These are phyloP conservation scores for Xylaria palmicola DNA, from an alignment of 495 filamentous ascomycete species.

Conservation along the genomic window DNA sequence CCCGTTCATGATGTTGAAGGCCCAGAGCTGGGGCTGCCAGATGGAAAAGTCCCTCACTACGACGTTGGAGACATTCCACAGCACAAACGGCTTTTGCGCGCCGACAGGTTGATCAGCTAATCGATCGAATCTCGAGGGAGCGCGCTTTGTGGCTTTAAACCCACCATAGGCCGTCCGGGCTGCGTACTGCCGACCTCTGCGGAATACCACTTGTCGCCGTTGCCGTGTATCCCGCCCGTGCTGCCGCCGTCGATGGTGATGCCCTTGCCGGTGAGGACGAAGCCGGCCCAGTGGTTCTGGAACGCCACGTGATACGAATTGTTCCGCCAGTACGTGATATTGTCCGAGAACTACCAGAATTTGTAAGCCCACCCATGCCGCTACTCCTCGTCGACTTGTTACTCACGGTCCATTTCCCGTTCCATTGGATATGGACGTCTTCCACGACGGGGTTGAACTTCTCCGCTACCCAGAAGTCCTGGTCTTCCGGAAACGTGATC, in stretches of 20 bases:
- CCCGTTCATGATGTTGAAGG: conserved; percentile 59
- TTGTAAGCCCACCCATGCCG: not conserved
- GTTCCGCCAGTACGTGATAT: conserved; percentile 56
- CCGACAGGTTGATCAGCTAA: not conserved
- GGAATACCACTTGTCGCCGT: conserved; percentile 49
- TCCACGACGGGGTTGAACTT: conserved; percentile 48
- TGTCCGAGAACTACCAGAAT: conserved; percentile 43
- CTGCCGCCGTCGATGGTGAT: conserved; percentile 52
- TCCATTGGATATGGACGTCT: conserved; percentile 50
- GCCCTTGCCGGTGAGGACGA: conserved; percentile 49
- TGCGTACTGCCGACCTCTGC: conserved; percentile 42
- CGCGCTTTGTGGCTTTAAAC: not conserved
- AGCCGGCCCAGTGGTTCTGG: conserved; percentile 56
- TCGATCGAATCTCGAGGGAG: not conserved
- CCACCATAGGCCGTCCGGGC: conserved; percentile 53
- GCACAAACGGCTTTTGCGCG: conserved; percentile 48
- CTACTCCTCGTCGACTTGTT: not conserved
- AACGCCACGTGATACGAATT: conserved; percentile 55
- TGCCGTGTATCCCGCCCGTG: conserved; percentile 54
- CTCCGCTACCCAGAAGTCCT: conserved; percentile 51
- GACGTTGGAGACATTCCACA: conserved; percentile 59
- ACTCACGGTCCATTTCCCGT: conserved; percentile 39
- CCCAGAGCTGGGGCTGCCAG: conserved; percentile 55
- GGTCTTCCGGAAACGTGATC: conserved; percentile 50
- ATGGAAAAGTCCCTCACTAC: conserved; percentile 53